Base-by-base conservation (phyloP, 768 basidiomycete genomes). In the Galerina sulciceps region DNA sequence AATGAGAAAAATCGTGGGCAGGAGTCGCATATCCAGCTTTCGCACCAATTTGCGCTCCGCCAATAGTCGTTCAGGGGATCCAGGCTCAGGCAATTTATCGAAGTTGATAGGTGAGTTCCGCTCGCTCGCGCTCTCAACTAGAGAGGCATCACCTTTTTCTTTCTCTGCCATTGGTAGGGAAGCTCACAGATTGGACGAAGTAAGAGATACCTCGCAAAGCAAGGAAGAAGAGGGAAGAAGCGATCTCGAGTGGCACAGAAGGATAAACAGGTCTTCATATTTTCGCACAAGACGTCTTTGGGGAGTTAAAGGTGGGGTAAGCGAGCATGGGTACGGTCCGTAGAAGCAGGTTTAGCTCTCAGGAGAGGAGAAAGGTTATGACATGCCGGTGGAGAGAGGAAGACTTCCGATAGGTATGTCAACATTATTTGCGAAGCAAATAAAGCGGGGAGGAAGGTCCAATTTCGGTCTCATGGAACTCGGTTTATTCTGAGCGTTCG, bases 1-100 rank as follows among this genome's bases (percentile, higher is more conserved):
- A 35, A 88, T 85, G 52, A 86, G 52, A 17, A 85, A 73, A 38
- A 89, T 80, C 0, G 83, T 82, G 0, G 85, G 84, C 46, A 90
- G 65, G 3, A 89, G 69, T 36, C 86, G 75, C 59, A 63, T 69
- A 61, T 88, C 88, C 46, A 90, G 75, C 59, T 81, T 84, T 40
- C 83, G 75, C 14, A 86, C 78, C 14, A 90, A 80, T 54, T 65
- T 74, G 62, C 71, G 70, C 66, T 80, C 78, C 8, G 75, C 77
- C 34, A 69, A 56, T 13, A 69, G 52, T 20, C 79, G 69, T 62
- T 78, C 78, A 14, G 51, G 59, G 18, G 67, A 68, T 22, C 67
- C 67, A 53, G 48, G 44, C 22, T 62, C 61, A 2, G 67, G 62
- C 15, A 68, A 41, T 43, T 55, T 64, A 14, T 62, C 59, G 4